phyloP scores from a whole-genome alignment of 148 eudicot genomes.

The Chenopodium berlandieri region DNA sequence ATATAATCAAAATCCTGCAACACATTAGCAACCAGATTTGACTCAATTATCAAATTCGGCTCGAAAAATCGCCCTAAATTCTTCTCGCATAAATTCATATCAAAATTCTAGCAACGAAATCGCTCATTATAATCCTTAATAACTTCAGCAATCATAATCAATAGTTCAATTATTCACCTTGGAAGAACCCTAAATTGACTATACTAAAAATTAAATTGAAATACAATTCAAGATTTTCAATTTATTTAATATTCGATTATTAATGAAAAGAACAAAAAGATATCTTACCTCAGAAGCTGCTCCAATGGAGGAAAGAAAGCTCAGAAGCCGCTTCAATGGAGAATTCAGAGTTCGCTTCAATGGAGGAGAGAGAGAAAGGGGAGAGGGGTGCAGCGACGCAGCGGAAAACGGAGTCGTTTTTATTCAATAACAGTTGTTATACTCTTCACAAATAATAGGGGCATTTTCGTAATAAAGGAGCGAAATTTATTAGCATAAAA shows the following conservation, averaged over 20 bases:
- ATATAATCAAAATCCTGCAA: background rate
- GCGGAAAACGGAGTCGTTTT: background rate
- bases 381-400: slow-evolving; percentile 7
- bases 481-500: too few relatives aligned
- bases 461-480: too few relatives aligned
- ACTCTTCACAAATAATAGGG: too few relatives aligned
- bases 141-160: background rate
- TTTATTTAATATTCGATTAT: background rate
- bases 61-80: background rate
- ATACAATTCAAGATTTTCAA: background rate
- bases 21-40: background rate
- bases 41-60: background rate
- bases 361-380: background rate
- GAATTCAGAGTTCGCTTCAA: too few relatives aligned
- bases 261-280: background rate
- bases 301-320: background rate
- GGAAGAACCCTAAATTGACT: background rate
- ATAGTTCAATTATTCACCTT: background rate
- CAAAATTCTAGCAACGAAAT: too few relatives aligned
- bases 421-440: too few relatives aligned
- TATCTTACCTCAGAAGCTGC: background rate
- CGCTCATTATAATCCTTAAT: background rate
- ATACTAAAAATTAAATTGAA: background rate
- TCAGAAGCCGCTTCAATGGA: background rate
- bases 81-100: background rate